phyloP scores from a whole-genome alignment of 1,139 yeast species.

The Pichia sp. region DNA sequence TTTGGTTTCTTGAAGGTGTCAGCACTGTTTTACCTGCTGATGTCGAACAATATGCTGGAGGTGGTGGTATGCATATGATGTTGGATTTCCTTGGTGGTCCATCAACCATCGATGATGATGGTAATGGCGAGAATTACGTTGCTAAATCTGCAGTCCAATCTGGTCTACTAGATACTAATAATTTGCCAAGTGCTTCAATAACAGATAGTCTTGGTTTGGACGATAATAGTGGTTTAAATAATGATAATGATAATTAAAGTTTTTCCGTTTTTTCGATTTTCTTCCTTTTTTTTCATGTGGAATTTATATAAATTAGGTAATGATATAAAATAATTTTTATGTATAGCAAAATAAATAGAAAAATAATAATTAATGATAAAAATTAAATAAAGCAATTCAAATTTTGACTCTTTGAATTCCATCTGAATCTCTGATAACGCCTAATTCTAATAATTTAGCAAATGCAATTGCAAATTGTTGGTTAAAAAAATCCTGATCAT shows the following conservation, averaged over 20 bases:
- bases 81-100: constrained; percentile 76
- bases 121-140: constrained; percentile 38
- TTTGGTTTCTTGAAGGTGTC: constrained; percentile 93
- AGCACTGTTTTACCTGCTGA: constrained; percentile 77
- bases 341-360: constrained; percentile 3
- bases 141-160: constrained; percentile 32
- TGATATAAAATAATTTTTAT: not conserved
- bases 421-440: constrained; percentile 40
- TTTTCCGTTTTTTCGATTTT: no score
- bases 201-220: constrained; percentile 25
- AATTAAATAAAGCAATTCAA: constrained; percentile 7
- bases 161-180: constrained; percentile 47
- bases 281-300: no score
- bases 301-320: no score
- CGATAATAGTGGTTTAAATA: constrained; percentile 22
- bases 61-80: constrained; percentile 91
- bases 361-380: not conserved
- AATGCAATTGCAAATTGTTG: constrained; percentile 67
- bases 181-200: constrained; percentile 46
- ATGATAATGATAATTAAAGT: constrained; percentile 2
- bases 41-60: constrained; percentile 78
- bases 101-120: constrained; percentile 40
- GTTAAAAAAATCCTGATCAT: constrained; percentile 62
- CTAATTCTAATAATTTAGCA: constrained; percentile 65
- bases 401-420: constrained; percentile 27